phyloP scores from a whole-genome alignment of 2,329 filamentous ascomycete genomes.

The Aspergillus sp. region DNA sequence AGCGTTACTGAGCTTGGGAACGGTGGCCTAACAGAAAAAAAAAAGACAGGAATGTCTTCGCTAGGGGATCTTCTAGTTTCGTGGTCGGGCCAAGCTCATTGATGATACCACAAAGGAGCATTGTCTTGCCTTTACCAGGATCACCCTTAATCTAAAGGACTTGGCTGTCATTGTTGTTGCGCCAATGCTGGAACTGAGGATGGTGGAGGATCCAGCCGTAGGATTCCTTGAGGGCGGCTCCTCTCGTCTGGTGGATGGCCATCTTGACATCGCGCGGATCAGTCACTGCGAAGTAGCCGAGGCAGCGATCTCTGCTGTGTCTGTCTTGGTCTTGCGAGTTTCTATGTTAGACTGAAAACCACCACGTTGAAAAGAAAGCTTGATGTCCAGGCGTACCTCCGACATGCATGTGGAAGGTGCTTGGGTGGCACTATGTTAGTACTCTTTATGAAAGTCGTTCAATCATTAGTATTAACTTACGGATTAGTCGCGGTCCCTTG shows the following conservation, averaged over 20 bases:
- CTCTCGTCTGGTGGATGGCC: not conserved
- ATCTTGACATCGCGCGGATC: not conserved
- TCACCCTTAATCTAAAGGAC: slow-evolving; percentile 18
- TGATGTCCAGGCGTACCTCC: no score
- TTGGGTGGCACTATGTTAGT: no score
- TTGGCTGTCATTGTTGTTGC: not conserved
- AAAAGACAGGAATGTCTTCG: slow-evolving; percentile 11
- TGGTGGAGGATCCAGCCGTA: slow-evolving; percentile 4
- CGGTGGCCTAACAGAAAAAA: slow-evolving; percentile 39
- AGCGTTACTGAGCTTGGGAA: slow-evolving; percentile 26
- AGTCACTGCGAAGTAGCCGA: not conserved
- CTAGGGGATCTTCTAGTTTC: not conserved
- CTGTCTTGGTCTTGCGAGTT: no score
- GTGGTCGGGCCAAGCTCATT: slow-evolving; percentile 2
- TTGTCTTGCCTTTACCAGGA: slow-evolving; percentile 20
- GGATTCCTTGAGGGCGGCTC: not conserved
- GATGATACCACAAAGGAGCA: slow-evolving; percentile 16
- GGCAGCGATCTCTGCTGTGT: no score
- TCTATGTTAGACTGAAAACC: no score
- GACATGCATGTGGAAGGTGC: no score
- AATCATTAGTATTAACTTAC: no score
- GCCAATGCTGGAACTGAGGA: slow-evolving; percentile 3
- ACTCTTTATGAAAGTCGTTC: no score
- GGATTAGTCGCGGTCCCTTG: no score
- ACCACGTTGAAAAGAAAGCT: no score